phyloP scores from a whole-genome alignment of 1,284 basidiomycete species.

The Ganoderma multipileum region DNA sequence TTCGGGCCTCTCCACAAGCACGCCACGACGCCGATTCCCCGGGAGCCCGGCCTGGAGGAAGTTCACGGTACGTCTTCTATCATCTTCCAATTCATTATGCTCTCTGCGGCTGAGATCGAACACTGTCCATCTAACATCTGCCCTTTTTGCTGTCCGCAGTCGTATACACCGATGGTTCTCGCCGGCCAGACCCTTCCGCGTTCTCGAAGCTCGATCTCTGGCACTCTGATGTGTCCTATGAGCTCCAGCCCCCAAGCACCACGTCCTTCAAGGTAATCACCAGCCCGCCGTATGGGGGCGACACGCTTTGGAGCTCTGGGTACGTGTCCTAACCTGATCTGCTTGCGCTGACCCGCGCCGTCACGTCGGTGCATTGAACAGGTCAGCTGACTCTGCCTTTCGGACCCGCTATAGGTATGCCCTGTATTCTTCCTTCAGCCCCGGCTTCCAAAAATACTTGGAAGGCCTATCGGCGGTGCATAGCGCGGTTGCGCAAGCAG shows the following conservation, averaged over 20 bases:
- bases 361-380: slow-evolving; percentile 1
- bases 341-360: neutral
- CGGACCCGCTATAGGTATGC: slow-evolving; percentile 53
- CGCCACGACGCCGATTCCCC: slow-evolving; percentile 80
- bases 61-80: slow-evolving; percentile 65
- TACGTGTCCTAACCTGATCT: slow-evolving; percentile 35
- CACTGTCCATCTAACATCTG: neutral
- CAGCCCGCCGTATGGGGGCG: slow-evolving; percentile 69
- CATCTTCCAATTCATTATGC: neutral
- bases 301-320: slow-evolving; percentile 77
- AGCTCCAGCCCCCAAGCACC: slow-evolving; percentile 74
- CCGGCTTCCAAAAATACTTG: slow-evolving; percentile 70
- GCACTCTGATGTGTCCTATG: slow-evolving; percentile 85
- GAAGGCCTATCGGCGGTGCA: slow-evolving; percentile 72
- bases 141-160: slow-evolving; percentile 45
- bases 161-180: slow-evolving; percentile 72
- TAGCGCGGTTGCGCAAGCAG: slow-evolving; percentile 72
- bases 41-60: slow-evolving; percentile 75
- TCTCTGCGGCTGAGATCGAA: neutral
- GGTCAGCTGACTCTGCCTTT: slow-evolving; percentile 30
- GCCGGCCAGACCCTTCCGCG: slow-evolving; percentile 71
- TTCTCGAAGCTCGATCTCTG: slow-evolving; percentile 84
- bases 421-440: slow-evolving; percentile 74
- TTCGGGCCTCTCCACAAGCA: slow-evolving; percentile 86
- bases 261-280: slow-evolving; percentile 76